Percentiles rank a stretch among this genome's conserved stretches.
phyloP scores from a whole-genome alignment of 2,329 filamentous ascomycete genomes.

The Helotiales sp. region DNA sequence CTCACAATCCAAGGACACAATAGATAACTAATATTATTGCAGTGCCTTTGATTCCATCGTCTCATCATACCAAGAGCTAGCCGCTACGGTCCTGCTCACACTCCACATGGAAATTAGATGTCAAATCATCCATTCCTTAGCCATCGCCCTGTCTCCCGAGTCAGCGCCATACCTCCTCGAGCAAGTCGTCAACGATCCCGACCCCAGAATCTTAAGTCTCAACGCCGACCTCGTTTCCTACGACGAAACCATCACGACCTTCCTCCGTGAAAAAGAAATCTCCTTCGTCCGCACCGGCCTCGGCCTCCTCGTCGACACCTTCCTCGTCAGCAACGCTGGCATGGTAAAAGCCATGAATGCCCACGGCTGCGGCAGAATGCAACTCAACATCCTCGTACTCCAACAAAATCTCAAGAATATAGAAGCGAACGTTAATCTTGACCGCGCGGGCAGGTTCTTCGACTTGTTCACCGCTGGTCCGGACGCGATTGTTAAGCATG shows the following conservation, averaged over 20 bases:
- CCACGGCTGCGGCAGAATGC: constrained; percentile 83
- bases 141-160: constrained; percentile 63
- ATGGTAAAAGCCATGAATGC: constrained; percentile 82
- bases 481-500: constrained; percentile 67
- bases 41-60: constrained; percentile 88
- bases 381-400: constrained; percentile 90
- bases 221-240: constrained; percentile 86
- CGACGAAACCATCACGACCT: constrained; percentile 78
- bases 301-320: constrained; percentile 76
- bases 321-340: constrained; percentile 73
- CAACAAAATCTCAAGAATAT: constrained; percentile 98
- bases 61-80: constrained; percentile 80
- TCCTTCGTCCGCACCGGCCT: constrained; percentile 79
- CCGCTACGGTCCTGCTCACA: constrained; percentile 78
- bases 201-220: constrained; percentile 79
- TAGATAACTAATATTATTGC: constrained; percentile 10
- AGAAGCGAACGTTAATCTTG: constrained; percentile 70
- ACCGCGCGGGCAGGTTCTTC: constrained; percentile 69
- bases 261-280: constrained; percentile 73
- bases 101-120: constrained; percentile 88
- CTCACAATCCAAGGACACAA: background rate
- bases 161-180: constrained; percentile 68
- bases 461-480: constrained; percentile 69
- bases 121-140: constrained; percentile 81
- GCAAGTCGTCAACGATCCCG: constrained; percentile 76